phyloP scores from a whole-genome alignment of 164 flowering plant species.

The Aristolochia californica region DNA sequence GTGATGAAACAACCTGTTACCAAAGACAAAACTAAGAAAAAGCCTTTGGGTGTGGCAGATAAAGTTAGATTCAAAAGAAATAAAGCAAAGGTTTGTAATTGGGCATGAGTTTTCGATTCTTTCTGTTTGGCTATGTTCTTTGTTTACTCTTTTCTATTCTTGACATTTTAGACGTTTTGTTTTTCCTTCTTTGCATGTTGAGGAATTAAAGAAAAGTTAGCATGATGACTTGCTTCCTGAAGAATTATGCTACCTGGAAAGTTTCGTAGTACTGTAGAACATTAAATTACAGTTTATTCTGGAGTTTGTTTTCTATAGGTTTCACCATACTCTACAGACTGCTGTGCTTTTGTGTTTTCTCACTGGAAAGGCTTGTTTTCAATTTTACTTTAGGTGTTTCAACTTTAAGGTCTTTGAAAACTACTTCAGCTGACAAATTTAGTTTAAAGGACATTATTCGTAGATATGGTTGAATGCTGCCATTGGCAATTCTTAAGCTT shows the following conservation, averaged over 20 bases:
- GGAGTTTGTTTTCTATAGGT: too few species aligned
- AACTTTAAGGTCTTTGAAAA: background rate
- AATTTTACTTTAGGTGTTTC: background rate
- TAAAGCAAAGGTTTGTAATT: conserved; percentile 61
- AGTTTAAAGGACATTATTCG: background rate
- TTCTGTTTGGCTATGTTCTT: background rate
- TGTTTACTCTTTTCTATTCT: background rate
- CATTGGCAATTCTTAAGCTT: background rate
- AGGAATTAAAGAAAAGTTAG: background rate
- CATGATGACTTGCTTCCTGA: background rate
- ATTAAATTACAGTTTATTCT: background rate
- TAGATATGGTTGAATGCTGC: background rate
- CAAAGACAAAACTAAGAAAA: conserved; percentile 12
- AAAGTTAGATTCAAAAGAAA: conserved; percentile 59
- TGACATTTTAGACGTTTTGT: background rate
- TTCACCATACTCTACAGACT: too few species aligned
- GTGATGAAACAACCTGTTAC: conserved; percentile 4
- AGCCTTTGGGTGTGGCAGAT: conserved; percentile 27
- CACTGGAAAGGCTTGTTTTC: background rate
- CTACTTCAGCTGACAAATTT: background rate
- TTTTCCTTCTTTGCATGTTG: background rate
- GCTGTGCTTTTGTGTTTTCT: background rate
- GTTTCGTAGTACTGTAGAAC: background rate
- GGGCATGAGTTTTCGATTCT: background rate
- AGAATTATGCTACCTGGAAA: too few species aligned